phyloP scores from a whole-genome alignment of 163 green algal species.

The Chloromonas sp. region DNA sequence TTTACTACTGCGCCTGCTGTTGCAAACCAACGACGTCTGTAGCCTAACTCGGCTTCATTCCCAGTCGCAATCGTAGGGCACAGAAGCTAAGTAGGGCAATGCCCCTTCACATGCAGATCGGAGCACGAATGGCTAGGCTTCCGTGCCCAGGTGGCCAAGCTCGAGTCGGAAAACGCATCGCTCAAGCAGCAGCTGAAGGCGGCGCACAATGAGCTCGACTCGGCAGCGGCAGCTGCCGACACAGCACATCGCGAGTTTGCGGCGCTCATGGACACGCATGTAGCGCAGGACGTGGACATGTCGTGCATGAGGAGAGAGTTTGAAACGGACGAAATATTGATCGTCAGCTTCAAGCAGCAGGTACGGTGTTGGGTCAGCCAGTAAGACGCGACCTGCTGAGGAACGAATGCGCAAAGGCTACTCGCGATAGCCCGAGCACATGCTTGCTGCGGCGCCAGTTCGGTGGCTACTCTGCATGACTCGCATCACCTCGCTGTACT shows the following conservation, averaged over 20 bases:
- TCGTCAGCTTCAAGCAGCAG: conserved; percentile 6
- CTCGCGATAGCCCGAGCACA: neutral
- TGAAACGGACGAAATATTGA: conserved; percentile 14
- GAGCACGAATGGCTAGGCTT: conserved; percentile 8
- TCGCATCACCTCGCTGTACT: neutral
- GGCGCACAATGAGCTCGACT: neutral
- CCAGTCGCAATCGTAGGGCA: too few species aligned
- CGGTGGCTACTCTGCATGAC: too few species aligned
- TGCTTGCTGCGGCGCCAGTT: neutral
- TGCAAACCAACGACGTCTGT: too few species aligned
- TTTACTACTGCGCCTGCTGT: too few species aligned
- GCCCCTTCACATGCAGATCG: neutral
- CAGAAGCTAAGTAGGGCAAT: too few species aligned
- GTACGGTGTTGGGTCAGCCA: neutral
- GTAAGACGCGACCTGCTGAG: neutral
- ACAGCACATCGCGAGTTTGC: neutral
- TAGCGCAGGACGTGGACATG: conserved; percentile 6
- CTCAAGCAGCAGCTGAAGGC: neutral
- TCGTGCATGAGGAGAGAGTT: neutral
- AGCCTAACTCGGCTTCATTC: too few species aligned
- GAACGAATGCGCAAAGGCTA: neutral
- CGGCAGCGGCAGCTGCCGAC: neutral
- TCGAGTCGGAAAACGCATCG: neutral
- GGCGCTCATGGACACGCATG: neutral
- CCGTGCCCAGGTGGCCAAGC: conserved; percentile 4